Percentiles rank a stretch among this genome's conserved stretches.
Conservation (phyloP, 1,139 yeast genomes). For the Blastobotrys malaysiensis region DNA sequence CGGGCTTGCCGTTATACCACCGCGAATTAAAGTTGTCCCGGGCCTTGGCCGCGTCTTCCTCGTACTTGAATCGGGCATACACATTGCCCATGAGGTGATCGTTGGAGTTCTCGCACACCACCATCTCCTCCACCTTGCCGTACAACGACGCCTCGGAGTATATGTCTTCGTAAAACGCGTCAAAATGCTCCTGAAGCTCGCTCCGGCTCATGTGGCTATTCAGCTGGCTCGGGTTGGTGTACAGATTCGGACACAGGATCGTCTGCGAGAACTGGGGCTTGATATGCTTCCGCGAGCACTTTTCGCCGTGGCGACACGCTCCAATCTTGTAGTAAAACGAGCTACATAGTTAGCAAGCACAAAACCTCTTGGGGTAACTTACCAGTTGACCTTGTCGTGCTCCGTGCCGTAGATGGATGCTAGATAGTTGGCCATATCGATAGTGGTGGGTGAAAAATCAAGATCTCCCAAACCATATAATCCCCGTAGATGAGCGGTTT, state of each 20-base stretch:
- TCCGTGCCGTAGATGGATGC: conserved; percentile 41
- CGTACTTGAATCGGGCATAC: conserved; percentile 54
- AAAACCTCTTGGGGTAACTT: conserved; percentile 18
- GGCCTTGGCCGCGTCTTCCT: conserved; percentile 57
- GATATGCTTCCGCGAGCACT: conserved; percentile 73
- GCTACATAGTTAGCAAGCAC: conserved; percentile 23
- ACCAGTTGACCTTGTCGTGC: conserved; percentile 41
- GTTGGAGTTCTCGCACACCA: conserved; percentile 79
- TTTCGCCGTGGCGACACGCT: conserved; percentile 90
- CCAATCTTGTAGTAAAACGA: conserved; percentile 79
- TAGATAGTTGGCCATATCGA: conserved; percentile 32
- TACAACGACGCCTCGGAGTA: conserved; percentile 57
- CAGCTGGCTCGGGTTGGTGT: conserved; percentile 43
- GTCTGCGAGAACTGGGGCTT: conserved; percentile 67
- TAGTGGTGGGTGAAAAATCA: conserved; percentile 1
- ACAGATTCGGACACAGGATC: conserved; percentile 62
- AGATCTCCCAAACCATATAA: neutral
- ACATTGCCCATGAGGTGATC: conserved; percentile 83
- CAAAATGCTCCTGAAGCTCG: conserved; percentile 51
- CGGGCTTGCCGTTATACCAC: conserved; percentile 80
- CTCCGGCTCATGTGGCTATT: conserved; percentile 28
- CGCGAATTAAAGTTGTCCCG: conserved; percentile 59
- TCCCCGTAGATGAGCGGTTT: no score
- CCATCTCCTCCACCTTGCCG: conserved; percentile 59
- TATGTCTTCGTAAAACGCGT: conserved; percentile 66